These are phyloP conservation scores for Wickerhamomyces pijperi DNA, from an alignment of 805 yeast species.

Conservation along the genomic window DNA sequence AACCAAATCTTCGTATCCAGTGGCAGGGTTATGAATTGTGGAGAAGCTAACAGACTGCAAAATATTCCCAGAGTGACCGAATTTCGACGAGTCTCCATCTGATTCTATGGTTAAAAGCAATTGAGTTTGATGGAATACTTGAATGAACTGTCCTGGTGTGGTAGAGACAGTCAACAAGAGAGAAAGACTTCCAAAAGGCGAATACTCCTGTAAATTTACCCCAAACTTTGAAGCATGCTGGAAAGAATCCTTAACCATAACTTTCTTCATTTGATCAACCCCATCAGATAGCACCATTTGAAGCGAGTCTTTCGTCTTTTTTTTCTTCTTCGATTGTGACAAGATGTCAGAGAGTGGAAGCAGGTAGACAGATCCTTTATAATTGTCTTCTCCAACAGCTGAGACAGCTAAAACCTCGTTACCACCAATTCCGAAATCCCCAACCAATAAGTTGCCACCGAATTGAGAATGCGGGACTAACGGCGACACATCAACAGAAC, in stretches of 20 bases:
- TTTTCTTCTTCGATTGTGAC: too few relatives aligned
- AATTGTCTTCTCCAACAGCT: slow-evolving; percentile 33
- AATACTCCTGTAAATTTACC: slow-evolving; percentile 21
- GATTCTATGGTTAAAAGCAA: slow-evolving; percentile 19
- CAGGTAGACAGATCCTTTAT: slow-evolving; percentile 32
- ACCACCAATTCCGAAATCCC: slow-evolving; percentile 23
- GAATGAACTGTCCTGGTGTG: slow-evolving; percentile 14
- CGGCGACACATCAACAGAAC: slow-evolving; percentile 11
- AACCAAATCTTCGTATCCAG: slow-evolving; percentile 30
- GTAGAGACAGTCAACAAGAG: slow-evolving; percentile 46
- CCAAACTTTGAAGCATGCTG: slow-evolving; percentile 32
- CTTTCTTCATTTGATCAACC: too few relatives aligned
- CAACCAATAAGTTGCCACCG: slow-evolving; percentile 33
- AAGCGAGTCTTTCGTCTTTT: too few relatives aligned
- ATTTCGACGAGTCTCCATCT: slow-evolving; percentile 13
- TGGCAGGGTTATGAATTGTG: slow-evolving; percentile 24
- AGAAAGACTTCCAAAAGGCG: slow-evolving; percentile 20
- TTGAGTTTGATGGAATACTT: slow-evolving; percentile 22
- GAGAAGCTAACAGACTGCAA: slow-evolving; percentile 27
- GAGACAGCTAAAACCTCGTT: slow-evolving; percentile 36
- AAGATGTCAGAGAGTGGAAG: slow-evolving; percentile 24
- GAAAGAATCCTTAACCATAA: slow-evolving; percentile 1
- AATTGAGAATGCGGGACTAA: slow-evolving; percentile 24
- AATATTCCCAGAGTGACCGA: slow-evolving; percentile 30
- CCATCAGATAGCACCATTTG: too few relatives aligned